Base-by-base conservation (phyloP, 2,329 filamentous ascomycete genomes). In the Triangularia setosa region DNA sequence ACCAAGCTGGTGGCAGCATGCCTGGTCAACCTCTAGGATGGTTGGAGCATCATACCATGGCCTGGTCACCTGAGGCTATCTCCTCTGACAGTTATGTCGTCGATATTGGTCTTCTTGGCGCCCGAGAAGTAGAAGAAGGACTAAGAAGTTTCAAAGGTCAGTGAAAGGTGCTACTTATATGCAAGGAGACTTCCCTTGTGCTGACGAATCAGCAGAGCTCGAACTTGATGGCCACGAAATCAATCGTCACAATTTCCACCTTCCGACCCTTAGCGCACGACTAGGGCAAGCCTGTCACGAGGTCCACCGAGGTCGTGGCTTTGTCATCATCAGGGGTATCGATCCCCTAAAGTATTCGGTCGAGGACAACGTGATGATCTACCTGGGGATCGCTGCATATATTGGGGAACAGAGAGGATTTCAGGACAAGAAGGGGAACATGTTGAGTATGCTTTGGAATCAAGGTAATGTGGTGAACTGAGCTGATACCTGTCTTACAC, bases 271-370 rank as follows among this genome's bases (percentile, higher is more conserved):
- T 14, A 70, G 69, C 8, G 52, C 69, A 0, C 72, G 68, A 5
- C 78, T 84, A 23, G 60, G 73, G 6, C 62, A 71, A 12, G 76
- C 75, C 18, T 73, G 78, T 2, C 58, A 70, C 11, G 71, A 73
- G 23, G 63, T 84, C 25, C 78, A 83, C 62, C 66, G 73, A 8
- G 80, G 79, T 3, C 71, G 68, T 7, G 86, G 86, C 0, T 80
- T 89, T 67, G 79, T 79, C 58, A 78, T 88, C 8, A 71, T 89
- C 44, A 79, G 80, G 4, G 86, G 86, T 2, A 74, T 89, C 1
- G 78, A 81, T 14, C 76, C 81, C 0, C 69, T 74, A 2, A 75
- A 72, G 1, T 83, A 84, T 71, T 79, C 79, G 2, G 75, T 78
- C 24, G 81, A 86, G 66, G 84, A 88, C 60, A 84, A 83, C 61